Percentiles rank a stretch among this genome's conserved stretches.
Evolutionary conservation across 2,329 filamentous ascomycete genomes (phyloP).

Genomic region (Byssoonygena ceratinophila): DNA sequence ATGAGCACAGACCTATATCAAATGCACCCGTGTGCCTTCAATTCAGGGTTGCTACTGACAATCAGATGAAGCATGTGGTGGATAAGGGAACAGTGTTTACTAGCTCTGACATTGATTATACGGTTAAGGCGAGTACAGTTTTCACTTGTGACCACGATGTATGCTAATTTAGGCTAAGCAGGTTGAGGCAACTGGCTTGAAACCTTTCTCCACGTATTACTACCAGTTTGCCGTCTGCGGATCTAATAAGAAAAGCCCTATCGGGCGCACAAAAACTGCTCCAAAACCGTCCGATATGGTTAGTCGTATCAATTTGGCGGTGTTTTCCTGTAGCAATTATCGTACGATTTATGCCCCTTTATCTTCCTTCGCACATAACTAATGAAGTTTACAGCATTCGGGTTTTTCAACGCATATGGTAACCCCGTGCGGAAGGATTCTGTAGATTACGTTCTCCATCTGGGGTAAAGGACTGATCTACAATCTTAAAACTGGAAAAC

Average conservation of each 20-base stretch:
- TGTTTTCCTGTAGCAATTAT: conserved; percentile 63
- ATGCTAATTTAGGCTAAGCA: no score
- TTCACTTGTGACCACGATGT: no score
- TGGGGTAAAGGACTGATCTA: conserved; percentile 22
- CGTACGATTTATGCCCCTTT: conserved; percentile 31
- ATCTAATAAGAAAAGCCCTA: conserved; percentile 47
- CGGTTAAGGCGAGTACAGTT: conserved; percentile 48
- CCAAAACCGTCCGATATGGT: conserved; percentile 49
- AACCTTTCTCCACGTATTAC: conserved; percentile 52
- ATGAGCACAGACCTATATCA: background rate
- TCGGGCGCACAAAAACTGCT: conserved; percentile 61
- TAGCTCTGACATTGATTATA: conserved; percentile 64
- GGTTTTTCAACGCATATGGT: conserved; percentile 52
- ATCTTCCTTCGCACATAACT: conserved; percentile 18
- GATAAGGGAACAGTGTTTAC: conserved; percentile 55
- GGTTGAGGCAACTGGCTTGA: conserved; percentile 54
- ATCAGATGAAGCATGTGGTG: conserved; percentile 41
- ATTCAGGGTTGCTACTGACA: conserved; percentile 49
- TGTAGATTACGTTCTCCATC: conserved; percentile 50
- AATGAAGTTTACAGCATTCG: conserved; percentile 30
- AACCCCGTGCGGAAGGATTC: conserved; percentile 50
- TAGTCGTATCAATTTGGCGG: conserved; percentile 48
- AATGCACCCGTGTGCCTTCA: conserved; percentile 44
- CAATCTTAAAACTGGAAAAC: background rate
- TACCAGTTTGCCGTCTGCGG: conserved; percentile 62